These are phyloP conservation scores for Xylaria hypoxylon DNA, from an alignment of 2,329 filamentous ascomycete genomes.

Conservation along the genomic window DNA sequence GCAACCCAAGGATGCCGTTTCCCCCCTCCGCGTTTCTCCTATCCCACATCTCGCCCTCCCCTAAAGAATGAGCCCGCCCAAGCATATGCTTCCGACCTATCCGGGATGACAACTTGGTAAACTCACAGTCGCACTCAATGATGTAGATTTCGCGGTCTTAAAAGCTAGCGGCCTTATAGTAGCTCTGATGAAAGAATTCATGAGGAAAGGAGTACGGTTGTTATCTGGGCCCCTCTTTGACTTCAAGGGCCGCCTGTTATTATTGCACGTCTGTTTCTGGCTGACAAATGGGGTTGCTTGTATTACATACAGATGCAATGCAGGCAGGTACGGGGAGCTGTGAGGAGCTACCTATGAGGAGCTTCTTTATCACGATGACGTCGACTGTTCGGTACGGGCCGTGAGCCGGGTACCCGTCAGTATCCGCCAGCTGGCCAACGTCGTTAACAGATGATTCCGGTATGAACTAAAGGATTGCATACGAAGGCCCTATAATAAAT, in stretches of 20 bases:
- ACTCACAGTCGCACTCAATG: conserved; percentile 50
- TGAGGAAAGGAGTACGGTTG: conserved; percentile 43
- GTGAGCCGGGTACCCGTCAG: conserved; percentile 9
- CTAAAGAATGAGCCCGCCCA: background rate
- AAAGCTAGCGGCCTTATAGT: conserved; percentile 52
- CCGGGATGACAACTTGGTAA: conserved; percentile 10
- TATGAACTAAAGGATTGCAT: no score
- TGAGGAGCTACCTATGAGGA: conserved; percentile 19
- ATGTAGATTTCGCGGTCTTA: conserved; percentile 48
- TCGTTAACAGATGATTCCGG: background rate
- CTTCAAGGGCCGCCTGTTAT: background rate
- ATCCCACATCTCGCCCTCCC: background rate
- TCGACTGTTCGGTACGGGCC: conserved; percentile 34
- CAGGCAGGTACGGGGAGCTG: conserved; percentile 27
- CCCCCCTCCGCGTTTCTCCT: background rate
- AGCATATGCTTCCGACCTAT: conserved; percentile 17
- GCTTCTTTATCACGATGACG: conserved; percentile 42
- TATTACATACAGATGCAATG: conserved; percentile 23
- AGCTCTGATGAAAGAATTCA: conserved; percentile 58
- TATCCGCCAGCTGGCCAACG: conserved; percentile 18
- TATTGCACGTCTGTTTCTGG: conserved; percentile 22
- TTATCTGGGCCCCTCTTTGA: conserved; percentile 20
- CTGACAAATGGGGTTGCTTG: conserved; percentile 44
- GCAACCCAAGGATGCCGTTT: conserved; percentile 6
- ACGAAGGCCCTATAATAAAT: no score